Evolutionary conservation across 2,329 filamentous ascomycete species (phyloP), one percentile per base, ranked within the genome.

Genomic region (Trematosphaeria pertusa): DNA sequence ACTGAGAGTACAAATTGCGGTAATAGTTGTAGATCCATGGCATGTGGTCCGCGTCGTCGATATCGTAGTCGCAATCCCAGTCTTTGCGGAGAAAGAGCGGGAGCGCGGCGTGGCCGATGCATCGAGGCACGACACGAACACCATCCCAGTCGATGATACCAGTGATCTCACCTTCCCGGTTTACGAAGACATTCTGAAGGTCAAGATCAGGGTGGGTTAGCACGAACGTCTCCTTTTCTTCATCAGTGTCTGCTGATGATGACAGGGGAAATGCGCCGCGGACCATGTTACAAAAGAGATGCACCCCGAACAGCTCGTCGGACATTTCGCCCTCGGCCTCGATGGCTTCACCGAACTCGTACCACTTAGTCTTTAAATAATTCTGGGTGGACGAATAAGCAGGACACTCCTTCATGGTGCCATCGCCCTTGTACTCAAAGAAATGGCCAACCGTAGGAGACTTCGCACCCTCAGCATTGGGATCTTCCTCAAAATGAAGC

Each of bases 81-180:
- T 57, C 54, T 2, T 15, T 11, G 2, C 26, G 32, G 6, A 59
- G 44, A 22, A 50, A 56, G 1, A 52, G 12, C 8, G 53, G 56
- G 3, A 54, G 12, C 8, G 42, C 19, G 10, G 56, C 24, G 26
- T 45, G 51, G 2, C 52, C 56, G 5, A 52, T 37, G 19, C 45
- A 40, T 3, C 46, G 50, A 2, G 56, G 52, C 6, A 56, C 43
- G 3, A 46, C 46, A 2, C 20, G 14, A 4, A 28, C 26, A 7
- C 31, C 26, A 9, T 61, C 55, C 59, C 59, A 62, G 50, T 61
- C 59, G 20, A 62, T 41, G 22, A 62, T 48, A 2, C 49, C 50
- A 7, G 44, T 53, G 30, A 56, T 38, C 5, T 48, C 14, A 9
- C 50, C 50, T 3, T 36, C 33, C 3, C 28, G 19, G 33, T 53